Percentiles rank a stretch among this genome's conserved stretches.
Conservation (phyloP, 73 alveolate genomes). For the Blepharisma stoltei region DNA sequence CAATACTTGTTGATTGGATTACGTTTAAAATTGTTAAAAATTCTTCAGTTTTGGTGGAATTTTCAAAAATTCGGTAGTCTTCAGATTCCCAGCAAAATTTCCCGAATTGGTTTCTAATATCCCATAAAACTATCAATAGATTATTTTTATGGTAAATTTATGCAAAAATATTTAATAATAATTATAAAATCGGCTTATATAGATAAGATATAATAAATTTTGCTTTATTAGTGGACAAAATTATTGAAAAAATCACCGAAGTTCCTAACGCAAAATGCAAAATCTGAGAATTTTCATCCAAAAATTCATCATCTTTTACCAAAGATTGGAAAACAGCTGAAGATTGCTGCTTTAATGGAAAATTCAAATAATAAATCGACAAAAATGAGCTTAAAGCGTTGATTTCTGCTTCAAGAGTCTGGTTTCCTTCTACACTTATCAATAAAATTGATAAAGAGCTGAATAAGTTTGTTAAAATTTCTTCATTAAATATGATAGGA, state of each 20-base stretch:
- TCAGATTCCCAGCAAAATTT: conserved; percentile 15
- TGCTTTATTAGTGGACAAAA: not conserved
- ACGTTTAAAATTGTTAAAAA: not conserved
- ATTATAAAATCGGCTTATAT: too few species aligned
- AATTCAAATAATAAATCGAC: not conserved
- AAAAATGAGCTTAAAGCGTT: conserved; percentile 1
- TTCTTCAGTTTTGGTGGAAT: not conserved
- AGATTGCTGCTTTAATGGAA: not conserved
- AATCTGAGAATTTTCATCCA: not conserved
- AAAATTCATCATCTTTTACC: not conserved
- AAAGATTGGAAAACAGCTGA: conserved; percentile 17
- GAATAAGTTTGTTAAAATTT: not conserved
- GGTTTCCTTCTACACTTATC: not conserved
- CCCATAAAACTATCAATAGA: too few species aligned
- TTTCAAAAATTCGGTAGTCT: conserved; percentile 6
- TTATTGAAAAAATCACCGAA: conserved; percentile 20
- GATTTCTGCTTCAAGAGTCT: conserved; percentile 15
- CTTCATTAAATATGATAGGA: not conserved
- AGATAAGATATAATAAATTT: too few species aligned
- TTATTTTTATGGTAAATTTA: too few species aligned
- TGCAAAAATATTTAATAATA: too few species aligned
- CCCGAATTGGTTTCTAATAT: conserved; percentile 28
- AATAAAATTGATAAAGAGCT: not conserved
- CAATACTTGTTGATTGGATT: conserved; percentile 7
- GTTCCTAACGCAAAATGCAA: conserved; percentile 20